Base-by-base conservation (phyloP, 2,329 filamentous ascomycete species). In the Cadophora malorum region DNA sequence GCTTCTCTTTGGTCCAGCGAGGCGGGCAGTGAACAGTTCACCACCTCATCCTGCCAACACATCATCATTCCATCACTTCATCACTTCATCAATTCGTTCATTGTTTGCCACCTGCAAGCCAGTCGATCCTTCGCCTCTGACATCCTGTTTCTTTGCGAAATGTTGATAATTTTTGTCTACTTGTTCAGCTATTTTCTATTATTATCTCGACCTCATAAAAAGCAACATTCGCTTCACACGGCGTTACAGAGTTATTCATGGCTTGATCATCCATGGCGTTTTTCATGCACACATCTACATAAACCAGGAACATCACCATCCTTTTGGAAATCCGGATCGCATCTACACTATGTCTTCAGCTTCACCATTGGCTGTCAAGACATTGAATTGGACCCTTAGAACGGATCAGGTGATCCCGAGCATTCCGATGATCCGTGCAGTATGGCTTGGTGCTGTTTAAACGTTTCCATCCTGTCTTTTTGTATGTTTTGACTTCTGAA, bases 231-330 rank as follows among this genome's bases (percentile, higher is more conserved):
- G 23, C 45, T 31, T 60, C 64, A 25, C 55, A 33, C 19, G 41
- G 45, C 55, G 64, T 69, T 64, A 53, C 67, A 64, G 67, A 69
- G 38, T 66, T 61, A 55, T 69, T 67, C 49, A 66, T 64, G 63
- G 64, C 64, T 66, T 69, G 67, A 52, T 45, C 62, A 56, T 59
- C 41, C 59, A 38, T 66, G 59, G 67, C 41, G 59, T 55, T 56
- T 49, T 66, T 64, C 60, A 35, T 41, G 35, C 38, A 60, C 23
- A 45, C 7, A 8, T 28, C 61, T 58, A 62, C 38, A 31, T 45
- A n/a, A 58, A 50, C 33, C 38, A 62, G 33, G 50, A 64, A 53
- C 50, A 53, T 60, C 60, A 45, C 53, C 52, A 38, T 35, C 52
- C 23, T 52, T 58, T 63, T 53, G 52, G n/a, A 6, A 28, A 45